A percentile compares a stretch with the other conserved stretches of the same genome.
Evolutionary conservation across 306 rosid species (phyloP).

Genomic region (Prosopis cineraria): DNA sequence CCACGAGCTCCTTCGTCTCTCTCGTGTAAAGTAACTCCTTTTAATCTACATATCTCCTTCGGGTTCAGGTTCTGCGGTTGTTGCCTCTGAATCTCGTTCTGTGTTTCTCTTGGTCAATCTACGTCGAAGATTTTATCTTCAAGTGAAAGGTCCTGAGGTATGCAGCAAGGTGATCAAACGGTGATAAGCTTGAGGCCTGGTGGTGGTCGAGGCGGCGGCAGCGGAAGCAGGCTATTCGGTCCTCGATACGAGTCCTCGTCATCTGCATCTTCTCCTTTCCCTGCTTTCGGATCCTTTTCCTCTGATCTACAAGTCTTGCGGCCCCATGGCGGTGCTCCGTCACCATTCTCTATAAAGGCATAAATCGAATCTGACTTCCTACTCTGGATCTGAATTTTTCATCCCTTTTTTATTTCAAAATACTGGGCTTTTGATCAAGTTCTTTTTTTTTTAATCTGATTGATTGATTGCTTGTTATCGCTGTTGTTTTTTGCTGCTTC

Average conservation of each 20-base stretch:
- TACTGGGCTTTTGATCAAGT: not conserved
- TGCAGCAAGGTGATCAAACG: conserved; percentile 84
- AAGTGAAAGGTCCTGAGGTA: conserved; percentile 58
- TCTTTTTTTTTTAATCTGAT: not conserved
- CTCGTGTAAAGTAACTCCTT: not conserved
- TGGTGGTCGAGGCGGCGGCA: conserved; percentile 92
- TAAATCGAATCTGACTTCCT: not conserved
- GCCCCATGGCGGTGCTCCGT: conserved; percentile 53
- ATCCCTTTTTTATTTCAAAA: conserved; percentile 16
- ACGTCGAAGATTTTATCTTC: conserved; percentile 39
- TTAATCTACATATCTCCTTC: not conserved
- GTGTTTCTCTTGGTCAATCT: not conserved
- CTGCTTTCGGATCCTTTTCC: conserved; percentile 56
- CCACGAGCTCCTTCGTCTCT: not conserved
- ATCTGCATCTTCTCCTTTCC: conserved; percentile 34
- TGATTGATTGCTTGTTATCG: conserved; percentile 7
- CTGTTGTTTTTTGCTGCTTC: not conserved
- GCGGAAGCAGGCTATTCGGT: conserved; percentile 59
- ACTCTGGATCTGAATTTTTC: conserved; percentile 13
- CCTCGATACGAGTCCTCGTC: conserved; percentile 59
- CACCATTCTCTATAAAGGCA: conserved; percentile 59
- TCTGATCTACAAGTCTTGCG: conserved; percentile 62
- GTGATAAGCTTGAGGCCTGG: conserved; percentile 92
- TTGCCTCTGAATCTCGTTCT: conserved; percentile 44
- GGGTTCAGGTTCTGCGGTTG: conserved; percentile 50